A percentile compares a stretch with the other conserved stretches of the same genome.
Conservation (phyloP, 2,329 filamentous ascomycete genomes). For the Epicoccum nigrum region DNA sequence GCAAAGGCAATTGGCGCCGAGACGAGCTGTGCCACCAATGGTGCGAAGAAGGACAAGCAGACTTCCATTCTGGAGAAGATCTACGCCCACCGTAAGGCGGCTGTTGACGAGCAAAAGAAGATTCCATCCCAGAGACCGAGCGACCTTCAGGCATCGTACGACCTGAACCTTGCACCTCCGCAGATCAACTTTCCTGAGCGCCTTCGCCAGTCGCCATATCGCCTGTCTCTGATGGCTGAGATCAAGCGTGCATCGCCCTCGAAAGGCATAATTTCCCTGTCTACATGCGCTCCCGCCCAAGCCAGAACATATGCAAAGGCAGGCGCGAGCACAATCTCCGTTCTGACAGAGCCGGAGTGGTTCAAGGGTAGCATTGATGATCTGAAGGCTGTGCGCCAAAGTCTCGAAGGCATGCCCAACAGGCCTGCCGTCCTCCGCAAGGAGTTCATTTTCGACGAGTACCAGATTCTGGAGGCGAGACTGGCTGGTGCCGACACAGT, state of each 20-base stretch:
- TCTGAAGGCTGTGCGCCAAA: conserved; percentile 82
- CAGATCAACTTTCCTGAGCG: conserved; percentile 80
- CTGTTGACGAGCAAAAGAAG: conserved; percentile 79
- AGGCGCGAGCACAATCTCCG: conserved; percentile 95
- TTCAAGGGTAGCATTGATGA: conserved; percentile 99
- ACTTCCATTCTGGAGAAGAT: conserved; percentile 90
- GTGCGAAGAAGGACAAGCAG: conserved; percentile 61
- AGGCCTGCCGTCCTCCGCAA: conserved; percentile 91
- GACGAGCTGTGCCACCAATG: conserved; percentile 30
- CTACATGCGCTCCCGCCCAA: conserved; percentile 86
- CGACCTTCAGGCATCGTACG: conserved; percentile 86
- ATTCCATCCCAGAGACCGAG: conserved; percentile 82
- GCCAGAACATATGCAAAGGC: conserved; percentile 90
- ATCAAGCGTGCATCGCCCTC: conserved; percentile 97
- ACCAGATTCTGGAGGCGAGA: conserved; percentile 94
- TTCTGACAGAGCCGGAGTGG: conserved; percentile 98
- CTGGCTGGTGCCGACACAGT: conserved; percentile 94
- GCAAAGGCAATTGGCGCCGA: conserved; percentile 41
- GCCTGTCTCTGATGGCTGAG: conserved; percentile 94
- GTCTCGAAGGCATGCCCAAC: conserved; percentile 88
- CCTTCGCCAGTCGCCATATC: conserved; percentile 79
- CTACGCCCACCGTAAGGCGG: conserved; percentile 77
- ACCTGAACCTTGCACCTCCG: conserved; percentile 83
- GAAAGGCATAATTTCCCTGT: conserved; percentile 89
- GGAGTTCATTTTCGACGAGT: conserved; percentile 97